phyloP scores from a whole-genome alignment of 192 early-diverging fungal genomes.

The Backusella psychrophila region DNA sequence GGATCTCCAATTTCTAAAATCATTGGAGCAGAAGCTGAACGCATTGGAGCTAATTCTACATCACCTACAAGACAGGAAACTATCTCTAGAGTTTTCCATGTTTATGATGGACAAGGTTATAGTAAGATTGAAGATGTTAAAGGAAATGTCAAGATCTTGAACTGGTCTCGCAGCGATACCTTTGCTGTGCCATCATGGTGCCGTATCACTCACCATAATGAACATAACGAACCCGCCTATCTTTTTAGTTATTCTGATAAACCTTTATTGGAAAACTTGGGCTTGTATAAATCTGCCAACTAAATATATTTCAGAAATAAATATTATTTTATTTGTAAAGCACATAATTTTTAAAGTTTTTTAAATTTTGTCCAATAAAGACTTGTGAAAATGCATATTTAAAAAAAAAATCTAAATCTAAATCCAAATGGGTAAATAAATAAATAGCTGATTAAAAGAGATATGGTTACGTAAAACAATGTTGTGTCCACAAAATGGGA shows the following conservation, averaged over 20 bases:
- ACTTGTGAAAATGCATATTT: background rate
- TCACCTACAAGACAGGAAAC: conserved; percentile 1
- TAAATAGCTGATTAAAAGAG: too few relatives aligned
- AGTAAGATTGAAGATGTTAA: conserved; percentile 4
- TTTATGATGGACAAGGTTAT: conserved; percentile 11
- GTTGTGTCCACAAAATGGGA: background rate
- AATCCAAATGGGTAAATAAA: background rate
- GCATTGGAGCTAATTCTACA: background rate
- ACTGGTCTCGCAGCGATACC: conserved; percentile 7
- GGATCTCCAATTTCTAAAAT: conserved; percentile 13
- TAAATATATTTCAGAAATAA: background rate
- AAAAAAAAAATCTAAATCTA: background rate
- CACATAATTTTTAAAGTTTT: background rate
- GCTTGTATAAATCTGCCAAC: background rate
- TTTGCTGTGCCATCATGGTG: conserved; percentile 10
- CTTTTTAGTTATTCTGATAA: conserved; percentile 14
- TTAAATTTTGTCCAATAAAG: background rate
- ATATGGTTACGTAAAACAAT: background rate
- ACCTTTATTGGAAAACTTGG: conserved; percentile 13
- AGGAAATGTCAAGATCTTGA: background rate
- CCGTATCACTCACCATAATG: background rate
- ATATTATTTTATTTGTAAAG: background rate
- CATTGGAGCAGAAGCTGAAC: conserved; percentile 11
- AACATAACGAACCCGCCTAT: conserved; percentile 1
- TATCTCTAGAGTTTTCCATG: conserved; percentile 7